Evolutionary conservation across 768 basidiomycete genomes (phyloP).

Genomic region (Termitomyces sp.): DNA sequence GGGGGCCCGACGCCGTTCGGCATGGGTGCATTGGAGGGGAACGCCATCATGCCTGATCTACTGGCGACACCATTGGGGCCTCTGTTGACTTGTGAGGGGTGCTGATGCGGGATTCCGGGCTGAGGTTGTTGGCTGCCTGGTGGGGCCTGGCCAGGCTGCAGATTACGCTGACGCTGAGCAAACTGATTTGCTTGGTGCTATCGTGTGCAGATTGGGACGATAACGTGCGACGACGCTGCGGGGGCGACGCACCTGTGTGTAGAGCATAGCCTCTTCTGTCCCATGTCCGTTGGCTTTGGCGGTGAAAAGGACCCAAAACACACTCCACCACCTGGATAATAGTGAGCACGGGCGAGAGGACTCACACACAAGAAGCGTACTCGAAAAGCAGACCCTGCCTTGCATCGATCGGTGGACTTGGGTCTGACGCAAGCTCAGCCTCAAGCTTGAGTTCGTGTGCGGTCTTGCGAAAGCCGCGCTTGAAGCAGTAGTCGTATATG

Average conservation of each 20-base stretch:
- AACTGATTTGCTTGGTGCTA: slow-evolving; percentile 24
- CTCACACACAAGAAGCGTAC: slow-evolving; percentile 34
- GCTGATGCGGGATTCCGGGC: slow-evolving; percentile 22
- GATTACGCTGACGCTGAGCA: slow-evolving; percentile 23
- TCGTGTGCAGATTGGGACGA: slow-evolving; percentile 5
- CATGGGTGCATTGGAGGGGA: slow-evolving; percentile 21
- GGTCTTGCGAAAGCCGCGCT: slow-evolving; percentile 73
- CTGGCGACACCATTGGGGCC: slow-evolving; percentile 14
- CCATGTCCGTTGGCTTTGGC: slow-evolving; percentile 68
- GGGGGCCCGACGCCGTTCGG: slow-evolving; percentile 23
- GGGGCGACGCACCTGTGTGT: slow-evolving; percentile 53
- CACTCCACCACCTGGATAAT: slow-evolving; percentile 74
- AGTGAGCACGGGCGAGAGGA: slow-evolving; percentile 9
- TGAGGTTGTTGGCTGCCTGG: slow-evolving; percentile 16
- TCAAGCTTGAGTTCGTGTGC: slow-evolving; percentile 62
- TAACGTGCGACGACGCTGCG: slow-evolving; percentile 14
- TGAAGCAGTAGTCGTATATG: slow-evolving; percentile 80
- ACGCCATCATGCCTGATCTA: slow-evolving; percentile 18
- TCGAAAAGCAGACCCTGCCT: slow-evolving; percentile 81
- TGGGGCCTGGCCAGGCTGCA: slow-evolving; percentile 20
- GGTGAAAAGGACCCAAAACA: slow-evolving; percentile 82
- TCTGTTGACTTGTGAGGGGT: slow-evolving; percentile 19
- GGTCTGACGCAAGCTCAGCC: slow-evolving; percentile 58
- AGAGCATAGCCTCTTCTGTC: slow-evolving; percentile 67
- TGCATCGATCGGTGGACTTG: slow-evolving; percentile 75